Evolutionary conservation across 768 basidiomycete species (phyloP), one percentile per base, ranked within the genome.

Genomic region (Tremella mesenterica): DNA sequence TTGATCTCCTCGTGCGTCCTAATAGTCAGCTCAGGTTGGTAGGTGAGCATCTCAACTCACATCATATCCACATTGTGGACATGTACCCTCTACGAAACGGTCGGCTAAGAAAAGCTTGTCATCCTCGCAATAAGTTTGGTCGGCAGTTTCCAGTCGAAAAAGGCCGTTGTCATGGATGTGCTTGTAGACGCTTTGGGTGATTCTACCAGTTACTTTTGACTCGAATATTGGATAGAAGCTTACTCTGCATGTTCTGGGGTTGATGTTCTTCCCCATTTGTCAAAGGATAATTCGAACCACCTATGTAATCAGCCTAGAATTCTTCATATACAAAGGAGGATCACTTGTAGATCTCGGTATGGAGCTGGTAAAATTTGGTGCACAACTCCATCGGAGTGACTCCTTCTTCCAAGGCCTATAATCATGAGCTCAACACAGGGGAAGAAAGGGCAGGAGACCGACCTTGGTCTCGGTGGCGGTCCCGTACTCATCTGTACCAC

Each of bases 401-500:
- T 14, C 71, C 72, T 53, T 75, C 73, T 51, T 75, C 73, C 45
- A 75, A 41, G 1, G 71, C 64, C 65, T 65, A 46, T 7, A 23
- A 29, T 23, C 7, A 26, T 48, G 30, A 47, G 52, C 39, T 51
- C 5, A n/a, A n/a, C n/a, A n/a, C n/a, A n/a, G n/a, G n/a, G n/a
- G n/a, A n/a, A n/a, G n/a, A n/a, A n/a, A n/a, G 25, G 30, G 8
- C 18, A 20, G 10, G 26, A 18, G 33, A 48, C 69, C 51, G 36
- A 95, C 93, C 73, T 95, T 92, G 2, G 92, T 96, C 77, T 99
- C 95, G 0, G 95, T 95, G 0, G 95, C 93, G 6, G 95, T 99
- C n/a, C 95, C 95, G 65, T 99, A 99, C 74, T 99, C 95, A 69
- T 99, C 95, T 3, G 95, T 97, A 25, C 95, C 95, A 73, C 95